These are phyloP conservation scores for Ophiostoma australiae DNA, from an alignment of 2,329 filamentous ascomycete genomes.

Conservation along the genomic window DNA sequence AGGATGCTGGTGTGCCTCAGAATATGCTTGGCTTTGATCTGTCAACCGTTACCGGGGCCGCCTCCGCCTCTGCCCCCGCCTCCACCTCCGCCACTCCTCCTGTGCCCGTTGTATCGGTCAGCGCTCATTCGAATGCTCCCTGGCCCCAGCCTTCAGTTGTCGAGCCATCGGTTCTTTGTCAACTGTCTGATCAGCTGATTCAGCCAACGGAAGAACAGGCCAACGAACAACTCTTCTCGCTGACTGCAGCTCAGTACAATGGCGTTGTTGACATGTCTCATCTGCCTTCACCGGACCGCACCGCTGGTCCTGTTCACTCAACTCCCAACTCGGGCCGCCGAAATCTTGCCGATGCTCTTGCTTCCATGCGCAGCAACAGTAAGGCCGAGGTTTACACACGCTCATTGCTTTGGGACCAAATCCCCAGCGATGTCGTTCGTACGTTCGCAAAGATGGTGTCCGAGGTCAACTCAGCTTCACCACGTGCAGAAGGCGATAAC, in stretches of 20 bases:
- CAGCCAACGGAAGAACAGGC: constrained; percentile 78
- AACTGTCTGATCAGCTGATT: constrained; percentile 63
- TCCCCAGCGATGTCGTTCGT: constrained; percentile 83
- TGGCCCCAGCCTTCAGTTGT: constrained; percentile 30
- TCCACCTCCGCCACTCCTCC: constrained; percentile 5
- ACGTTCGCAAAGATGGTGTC: constrained; percentile 90
- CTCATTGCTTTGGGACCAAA: constrained; percentile 89
- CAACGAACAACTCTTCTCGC: constrained; percentile 79
- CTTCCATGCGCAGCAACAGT: constrained; percentile 66
- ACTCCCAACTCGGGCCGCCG: constrained; percentile 62
- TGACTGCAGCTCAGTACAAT: constrained; percentile 85
- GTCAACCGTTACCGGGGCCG: constrained; percentile 10
- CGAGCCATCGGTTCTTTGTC: constrained; percentile 58
- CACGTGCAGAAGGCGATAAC: constrained; percentile 18
- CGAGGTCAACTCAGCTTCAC: constrained; percentile 53
- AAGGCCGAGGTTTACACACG: constrained; percentile 90
- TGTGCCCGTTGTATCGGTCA: constrained; percentile 14
- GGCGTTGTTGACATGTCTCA: constrained; percentile 56
- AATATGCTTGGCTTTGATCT: constrained; percentile 22
- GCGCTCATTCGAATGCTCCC: constrained; percentile 7
- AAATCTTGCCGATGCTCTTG: constrained; percentile 75
- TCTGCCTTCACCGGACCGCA: constrained; percentile 30
- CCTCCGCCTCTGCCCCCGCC: constrained; percentile 14
- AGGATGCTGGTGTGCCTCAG: constrained; percentile 64
- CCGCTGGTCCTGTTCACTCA: constrained; percentile 46